Evolutionary conservation across 2,329 filamentous ascomycete species (phyloP).

Genomic region (Thermothelomyces thermophilus): DNA sequence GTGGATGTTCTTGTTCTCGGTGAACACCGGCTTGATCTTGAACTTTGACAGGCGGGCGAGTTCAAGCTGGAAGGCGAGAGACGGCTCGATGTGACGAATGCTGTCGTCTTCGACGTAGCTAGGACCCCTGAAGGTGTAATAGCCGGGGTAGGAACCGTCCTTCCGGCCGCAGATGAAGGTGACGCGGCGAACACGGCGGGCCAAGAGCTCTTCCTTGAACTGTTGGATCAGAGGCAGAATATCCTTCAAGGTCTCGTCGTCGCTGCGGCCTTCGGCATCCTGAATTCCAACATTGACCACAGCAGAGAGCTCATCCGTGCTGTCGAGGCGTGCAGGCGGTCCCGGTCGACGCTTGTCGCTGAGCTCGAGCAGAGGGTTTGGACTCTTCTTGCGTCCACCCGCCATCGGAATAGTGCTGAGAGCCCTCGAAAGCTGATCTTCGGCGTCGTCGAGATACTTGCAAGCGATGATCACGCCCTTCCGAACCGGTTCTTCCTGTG

Average conservation of each 20-base stretch:
- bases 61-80: slow-evolving; percentile 97
- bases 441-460: slow-evolving; percentile 87
- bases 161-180: slow-evolving; percentile 95
- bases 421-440: slow-evolving; percentile 77
- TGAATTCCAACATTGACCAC: slow-evolving; percentile 90
- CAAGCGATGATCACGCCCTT: slow-evolving; percentile 95
- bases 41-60: slow-evolving; percentile 91
- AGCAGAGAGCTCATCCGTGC: slow-evolving; percentile 73
- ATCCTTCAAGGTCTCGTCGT: slow-evolving; percentile 70
- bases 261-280: slow-evolving; percentile 76
- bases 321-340: slow-evolving; percentile 47
- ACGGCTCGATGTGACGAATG: slow-evolving; percentile 95
- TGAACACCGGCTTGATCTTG: slow-evolving; percentile 96
- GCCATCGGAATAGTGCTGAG: slow-evolving; percentile 71
- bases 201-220: slow-evolving; percentile 75
- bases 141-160: slow-evolving; percentile 90
- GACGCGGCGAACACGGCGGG: slow-evolving; percentile 76
- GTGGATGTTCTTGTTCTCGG: slow-evolving; percentile 98
- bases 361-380: slow-evolving; percentile 63
- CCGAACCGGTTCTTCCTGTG: slow-evolving; percentile 68
- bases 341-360: slow-evolving; percentile 63
- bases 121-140: slow-evolving; percentile 97
- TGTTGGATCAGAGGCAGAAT: slow-evolving; percentile 70
- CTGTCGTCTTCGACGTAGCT: slow-evolving; percentile 84
- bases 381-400: slow-evolving; percentile 49